These are phyloP conservation scores for Athelia sp. DNA, from an alignment of 1,284 basidiomycete species.

Conservation along the genomic window DNA sequence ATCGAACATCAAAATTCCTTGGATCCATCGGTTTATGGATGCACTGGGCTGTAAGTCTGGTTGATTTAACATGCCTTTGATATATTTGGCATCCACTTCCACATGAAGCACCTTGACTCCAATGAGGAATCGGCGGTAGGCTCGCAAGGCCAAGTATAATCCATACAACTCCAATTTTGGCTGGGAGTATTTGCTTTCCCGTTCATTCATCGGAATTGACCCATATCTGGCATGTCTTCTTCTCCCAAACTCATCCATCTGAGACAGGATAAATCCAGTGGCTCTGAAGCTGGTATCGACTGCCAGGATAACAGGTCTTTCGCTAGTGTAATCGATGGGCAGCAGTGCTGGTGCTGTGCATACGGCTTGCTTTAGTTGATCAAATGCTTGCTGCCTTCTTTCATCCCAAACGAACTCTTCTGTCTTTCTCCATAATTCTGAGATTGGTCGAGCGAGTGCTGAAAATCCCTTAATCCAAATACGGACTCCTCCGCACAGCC, in stretches of 20 bases:
- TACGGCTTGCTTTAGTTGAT: conserved; percentile 22
- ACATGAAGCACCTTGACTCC: conserved; percentile 24
- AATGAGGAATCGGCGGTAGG: conserved; percentile 17
- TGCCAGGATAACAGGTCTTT: conserved; percentile 18
- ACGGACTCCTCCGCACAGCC: conserved; percentile 20
- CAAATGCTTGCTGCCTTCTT: conserved; percentile 17
- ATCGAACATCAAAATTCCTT: conserved; percentile 10
- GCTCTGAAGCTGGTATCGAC: conserved; percentile 25
- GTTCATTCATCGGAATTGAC: conserved; percentile 14
- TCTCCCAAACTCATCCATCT: conserved; percentile 16
- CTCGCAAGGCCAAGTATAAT: conserved; percentile 7
- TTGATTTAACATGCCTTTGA: conserved; percentile 30
- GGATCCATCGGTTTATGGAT: conserved; percentile 32
- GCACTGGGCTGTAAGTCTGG: conserved; percentile 29
- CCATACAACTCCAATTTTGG: conserved; percentile 15
- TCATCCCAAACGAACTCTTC: conserved; percentile 21
- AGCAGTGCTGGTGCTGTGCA: conserved; percentile 15
- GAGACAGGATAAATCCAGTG: conserved; percentile 24
- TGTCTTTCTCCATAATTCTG: conserved; percentile 18
- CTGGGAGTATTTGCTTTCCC: conserved; percentile 21
- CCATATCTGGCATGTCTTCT: conserved; percentile 5
- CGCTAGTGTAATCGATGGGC: conserved; percentile 24
- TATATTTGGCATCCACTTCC: conserved; percentile 28
- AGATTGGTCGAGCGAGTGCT: conserved; percentile 16
- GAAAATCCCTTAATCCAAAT: conserved; percentile 26